These are phyloP conservation scores for Penicillium paneum DNA, from an alignment of 2,329 filamentous ascomycete species.

Conservation along the genomic window DNA sequence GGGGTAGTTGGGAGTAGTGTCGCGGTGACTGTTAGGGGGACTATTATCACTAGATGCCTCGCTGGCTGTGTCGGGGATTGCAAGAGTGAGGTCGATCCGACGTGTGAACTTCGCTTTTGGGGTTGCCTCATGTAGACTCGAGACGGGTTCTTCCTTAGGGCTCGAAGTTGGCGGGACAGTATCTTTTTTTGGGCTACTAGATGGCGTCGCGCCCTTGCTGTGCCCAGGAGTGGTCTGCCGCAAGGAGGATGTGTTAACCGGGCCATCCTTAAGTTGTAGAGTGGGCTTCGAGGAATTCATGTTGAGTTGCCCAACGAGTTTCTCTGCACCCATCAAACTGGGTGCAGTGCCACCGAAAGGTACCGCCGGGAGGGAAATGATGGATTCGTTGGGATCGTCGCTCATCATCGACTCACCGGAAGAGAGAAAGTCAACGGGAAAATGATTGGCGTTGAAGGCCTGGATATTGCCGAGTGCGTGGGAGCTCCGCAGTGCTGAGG, in stretches of 20 bases:
- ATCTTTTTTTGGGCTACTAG: conserved; percentile 10
- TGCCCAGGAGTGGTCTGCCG: conserved; percentile 33
- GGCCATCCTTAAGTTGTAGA: conserved; percentile 28
- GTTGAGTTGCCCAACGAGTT: conserved; percentile 47
- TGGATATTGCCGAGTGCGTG: conserved; percentile 42
- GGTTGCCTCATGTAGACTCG: conserved; percentile 25
- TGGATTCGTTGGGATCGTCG: conserved; percentile 37
- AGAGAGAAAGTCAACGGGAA: conserved; percentile 40
- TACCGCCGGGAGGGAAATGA: conserved; percentile 37
- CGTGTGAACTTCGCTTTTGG: conserved; percentile 37
- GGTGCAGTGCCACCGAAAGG: conserved; percentile 40
- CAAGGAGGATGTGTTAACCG: conserved; percentile 29
- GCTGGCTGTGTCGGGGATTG: conserved; percentile 39
- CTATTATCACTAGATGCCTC: conserved; percentile 31
- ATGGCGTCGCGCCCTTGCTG: conserved; percentile 18
- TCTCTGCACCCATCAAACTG: conserved; percentile 49
- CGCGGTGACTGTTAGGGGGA: conserved; percentile 7
- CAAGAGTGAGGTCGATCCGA: conserved; percentile 38
- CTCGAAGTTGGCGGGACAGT: conserved; percentile 4
- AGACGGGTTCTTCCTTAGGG: conserved; percentile 11
- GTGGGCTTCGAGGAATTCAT: conserved; percentile 45
- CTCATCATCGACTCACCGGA: conserved; percentile 42
- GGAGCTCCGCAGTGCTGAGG: conserved; percentile 54
- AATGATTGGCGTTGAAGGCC: conserved; percentile 32
- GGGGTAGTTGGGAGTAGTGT: not conserved